phyloP scores from a whole-genome alignment of 306 rosid species.

The Malus sieversii region DNA sequence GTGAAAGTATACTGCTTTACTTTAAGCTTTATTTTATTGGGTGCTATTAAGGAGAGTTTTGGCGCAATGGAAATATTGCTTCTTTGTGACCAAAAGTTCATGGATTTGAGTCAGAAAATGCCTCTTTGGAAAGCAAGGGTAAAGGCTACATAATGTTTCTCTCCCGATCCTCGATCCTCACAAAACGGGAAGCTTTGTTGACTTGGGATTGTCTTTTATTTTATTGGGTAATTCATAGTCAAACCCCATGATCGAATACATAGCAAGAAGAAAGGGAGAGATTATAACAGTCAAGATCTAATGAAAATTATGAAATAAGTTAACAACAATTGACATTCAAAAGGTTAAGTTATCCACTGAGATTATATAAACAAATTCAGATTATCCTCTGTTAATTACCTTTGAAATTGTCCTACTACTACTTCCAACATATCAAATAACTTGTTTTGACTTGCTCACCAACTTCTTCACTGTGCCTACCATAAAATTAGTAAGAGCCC shows the following conservation, averaged over 20 bases:
- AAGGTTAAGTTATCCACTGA: not conserved
- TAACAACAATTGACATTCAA: not conserved
- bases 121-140: too few species aligned
- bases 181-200: accelerated
- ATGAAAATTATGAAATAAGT: not conserved
- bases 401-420: not conserved
- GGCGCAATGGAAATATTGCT: too few species aligned
- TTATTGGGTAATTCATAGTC: too few species aligned
- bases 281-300: not conserved
- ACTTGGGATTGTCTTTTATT: too few species aligned
- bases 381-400: not conserved
- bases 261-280: not conserved
- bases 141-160: too few species aligned
- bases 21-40: too few species aligned
- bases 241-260: too few species aligned
- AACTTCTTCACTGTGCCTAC: not conserved
- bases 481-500: not conserved
- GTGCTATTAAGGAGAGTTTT: too few species aligned
- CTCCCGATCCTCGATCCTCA: too few species aligned
- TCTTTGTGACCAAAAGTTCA: too few species aligned
- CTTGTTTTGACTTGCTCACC: not conserved
- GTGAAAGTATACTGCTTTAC: too few species aligned
- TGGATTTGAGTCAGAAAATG: accelerated
- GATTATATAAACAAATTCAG: not conserved
- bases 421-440: slow-evolving; percentile 13